Percentiles rank a stretch among this genome's conserved stretches.
These are phyloP conservation scores for Saccharomycopsis crataegensis DNA, from an alignment of 1,139 yeast genomes.

Conservation along the genomic window DNA sequence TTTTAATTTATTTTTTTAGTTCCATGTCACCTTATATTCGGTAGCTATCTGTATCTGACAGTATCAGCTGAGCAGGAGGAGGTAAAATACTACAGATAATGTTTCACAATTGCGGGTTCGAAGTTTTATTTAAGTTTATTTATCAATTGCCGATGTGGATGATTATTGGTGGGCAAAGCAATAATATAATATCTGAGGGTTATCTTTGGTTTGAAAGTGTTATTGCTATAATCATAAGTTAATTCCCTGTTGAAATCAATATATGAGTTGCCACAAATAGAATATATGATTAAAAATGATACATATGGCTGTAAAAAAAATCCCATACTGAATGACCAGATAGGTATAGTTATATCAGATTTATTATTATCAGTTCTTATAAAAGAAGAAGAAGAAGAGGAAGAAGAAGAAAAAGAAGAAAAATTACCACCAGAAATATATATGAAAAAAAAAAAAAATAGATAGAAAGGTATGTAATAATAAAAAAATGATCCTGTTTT, in stretches of 20 bases:
- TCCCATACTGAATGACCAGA: no score
- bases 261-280: no score
- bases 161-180: constrained; percentile 16
- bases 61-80: no score
- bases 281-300: no score
- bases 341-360: background rate
- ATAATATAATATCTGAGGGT: constrained; percentile 17
- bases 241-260: constrained; percentile 16
- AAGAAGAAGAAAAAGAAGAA: background rate
- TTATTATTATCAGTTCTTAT: background rate
- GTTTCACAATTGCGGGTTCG: no score
- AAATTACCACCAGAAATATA: background rate
- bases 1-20: no score
- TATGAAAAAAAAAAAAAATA: background rate
- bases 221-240: constrained; percentile 17
- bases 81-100: no score
- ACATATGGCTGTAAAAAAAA: no score
- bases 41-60: no score
- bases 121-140: no score
- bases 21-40: no score
- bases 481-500: constrained; percentile 41
- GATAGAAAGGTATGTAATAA: background rate
- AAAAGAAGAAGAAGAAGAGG: background rate
- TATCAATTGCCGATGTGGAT: no score
- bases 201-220: constrained; percentile 19